Conservation (phyloP, 306 rosid genomes). For the Gastrolobium villosum region DNA sequence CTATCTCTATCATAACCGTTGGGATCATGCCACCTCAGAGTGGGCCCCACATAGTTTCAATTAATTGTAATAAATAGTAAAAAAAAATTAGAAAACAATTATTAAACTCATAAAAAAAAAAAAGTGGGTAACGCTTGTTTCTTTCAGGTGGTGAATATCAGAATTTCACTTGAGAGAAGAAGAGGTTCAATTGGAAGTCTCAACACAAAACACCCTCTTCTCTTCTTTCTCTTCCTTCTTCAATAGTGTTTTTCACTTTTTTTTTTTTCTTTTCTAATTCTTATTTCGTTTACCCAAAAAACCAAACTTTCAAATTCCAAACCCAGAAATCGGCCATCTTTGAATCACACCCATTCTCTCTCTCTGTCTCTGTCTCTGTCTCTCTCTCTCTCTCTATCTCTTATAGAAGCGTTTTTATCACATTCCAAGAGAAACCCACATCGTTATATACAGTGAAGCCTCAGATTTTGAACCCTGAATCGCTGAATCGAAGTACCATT, state of each 20-base stretch:
- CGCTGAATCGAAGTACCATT: conserved; percentile 46
- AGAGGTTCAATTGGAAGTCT: conserved; percentile 4
- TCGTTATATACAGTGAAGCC: conserved; percentile 19
- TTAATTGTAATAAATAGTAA: neutral
- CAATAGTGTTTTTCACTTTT: neutral
- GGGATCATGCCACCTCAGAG: conserved; percentile 24
- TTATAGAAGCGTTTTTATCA: neutral
- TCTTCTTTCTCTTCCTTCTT: conserved; percentile 34
- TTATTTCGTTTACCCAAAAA: neutral
- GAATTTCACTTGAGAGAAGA: conserved; percentile 38
- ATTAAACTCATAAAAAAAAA: neutral
- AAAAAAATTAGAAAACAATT: neutral
- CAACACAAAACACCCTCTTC: neutral
- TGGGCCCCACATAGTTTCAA: neutral
- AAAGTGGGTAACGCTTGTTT: neutral
- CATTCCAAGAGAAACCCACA: conserved; percentile 42
- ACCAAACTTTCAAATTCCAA: conserved; percentile 43
- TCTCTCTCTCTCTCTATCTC: neutral
- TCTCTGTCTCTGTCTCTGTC: neutral
- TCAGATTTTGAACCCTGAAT: conserved; percentile 46
- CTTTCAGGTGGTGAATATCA: conserved; percentile 37
- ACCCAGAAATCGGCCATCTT: conserved; percentile 52
- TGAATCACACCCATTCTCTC: conserved; percentile 28
- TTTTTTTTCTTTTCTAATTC: neutral
- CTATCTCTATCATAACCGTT: conserved; percentile 43